Percentiles rank a stretch among this genome's conserved stretches.
Evolutionary conservation across 2,329 filamentous ascomycete species (phyloP).

Genomic region (Tolypocladium sp.): DNA sequence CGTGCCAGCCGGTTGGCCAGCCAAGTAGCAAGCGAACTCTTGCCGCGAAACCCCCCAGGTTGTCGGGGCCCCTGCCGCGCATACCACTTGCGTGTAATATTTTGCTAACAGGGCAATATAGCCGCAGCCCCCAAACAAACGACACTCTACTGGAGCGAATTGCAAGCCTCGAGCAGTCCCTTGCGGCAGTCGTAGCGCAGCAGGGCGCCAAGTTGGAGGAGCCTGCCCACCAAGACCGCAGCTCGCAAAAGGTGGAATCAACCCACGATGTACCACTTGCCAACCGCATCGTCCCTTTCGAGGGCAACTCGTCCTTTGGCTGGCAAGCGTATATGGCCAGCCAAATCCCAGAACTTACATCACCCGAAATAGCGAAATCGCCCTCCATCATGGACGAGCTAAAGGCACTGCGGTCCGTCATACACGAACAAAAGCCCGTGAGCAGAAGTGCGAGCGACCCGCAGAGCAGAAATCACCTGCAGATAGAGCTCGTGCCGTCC

Average conservation of each 20-base stretch:
- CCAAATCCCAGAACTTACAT: background rate
- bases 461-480: background rate
- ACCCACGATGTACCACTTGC: background rate
- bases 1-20: constrained; percentile 5
- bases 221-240: background rate
- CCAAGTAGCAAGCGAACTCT: background rate
- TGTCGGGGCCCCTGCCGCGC: background rate
- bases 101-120: background rate
- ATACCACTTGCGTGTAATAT: background rate
- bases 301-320: background rate
- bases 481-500: background rate
- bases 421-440: background rate
- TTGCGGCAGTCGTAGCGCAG: background rate
- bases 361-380: background rate
- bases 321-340: background rate
- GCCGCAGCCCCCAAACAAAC: background rate
- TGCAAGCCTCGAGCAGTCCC: background rate
- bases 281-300: background rate
- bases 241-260: background rate
- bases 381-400: background rate
- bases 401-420: background rate
- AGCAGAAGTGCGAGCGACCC: background rate
- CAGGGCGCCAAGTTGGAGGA: background rate
- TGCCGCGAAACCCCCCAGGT: background rate
- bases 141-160: background rate